Evolutionary conservation across 1,284 basidiomycete species (phyloP), one percentile per base, ranked within the genome.

Genomic region (Ganoderma multipileum): DNA sequence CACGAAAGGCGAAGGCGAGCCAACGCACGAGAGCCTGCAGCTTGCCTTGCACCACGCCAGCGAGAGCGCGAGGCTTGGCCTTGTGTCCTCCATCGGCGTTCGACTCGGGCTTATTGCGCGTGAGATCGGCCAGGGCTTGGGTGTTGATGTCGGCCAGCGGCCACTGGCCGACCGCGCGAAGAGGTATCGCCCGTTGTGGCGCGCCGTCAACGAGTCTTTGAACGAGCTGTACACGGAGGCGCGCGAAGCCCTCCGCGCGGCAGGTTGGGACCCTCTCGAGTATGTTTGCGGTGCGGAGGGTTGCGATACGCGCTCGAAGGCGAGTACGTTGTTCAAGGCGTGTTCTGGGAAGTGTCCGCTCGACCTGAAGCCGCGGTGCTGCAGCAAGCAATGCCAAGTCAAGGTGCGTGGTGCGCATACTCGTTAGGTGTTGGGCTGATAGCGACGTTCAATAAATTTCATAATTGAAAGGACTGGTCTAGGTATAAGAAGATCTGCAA

Each of bases 21-120:
- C 65, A 8, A 42, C 70, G 2, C 58, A 67, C 33, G 61, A 38
- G 2, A 57, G 52, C 55, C 63, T 71, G 42, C 16, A 4, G 18
- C 59, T 58, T 44, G 70, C 70, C 0, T 55, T 41, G 18, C 63
- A 39, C 44, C 68, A 69, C 41, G 69, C 69, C 20, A 71, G 66
- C 59, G 66, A 71, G 59, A 66, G 66, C 38, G 66, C 65, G 28
- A 44, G 61, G 64, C 61, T 68, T 2, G 65, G 71, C 1, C 71
- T 69, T 52, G 55, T 66, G 23, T 68, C 68, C 1, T 58, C 66
- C 8, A 39, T 50, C 11, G 61, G 39, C 8, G 66, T 72, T 7
- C 20, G 16, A 3, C 61, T 72, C 30, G 71, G 69, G 0, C 28
- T 61, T 2, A 63, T 41, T 3, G 33, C 63, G 30, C 67, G 64